These are phyloP conservation scores for Hortiboletus campestris DNA, from an alignment of 768 basidiomycete species.

Conservation along the genomic window DNA sequence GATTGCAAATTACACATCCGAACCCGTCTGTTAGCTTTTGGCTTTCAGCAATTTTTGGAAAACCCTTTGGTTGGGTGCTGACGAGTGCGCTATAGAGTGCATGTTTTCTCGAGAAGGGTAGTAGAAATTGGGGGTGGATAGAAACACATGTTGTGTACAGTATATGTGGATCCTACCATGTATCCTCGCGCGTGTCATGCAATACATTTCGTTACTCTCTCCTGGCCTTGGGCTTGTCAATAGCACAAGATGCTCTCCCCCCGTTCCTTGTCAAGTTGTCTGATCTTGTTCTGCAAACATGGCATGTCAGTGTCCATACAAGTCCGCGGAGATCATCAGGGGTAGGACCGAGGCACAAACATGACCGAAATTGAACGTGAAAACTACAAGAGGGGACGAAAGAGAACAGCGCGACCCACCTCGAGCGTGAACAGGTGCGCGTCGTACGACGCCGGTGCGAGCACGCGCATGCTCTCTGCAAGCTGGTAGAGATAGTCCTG, in stretches of 20 bases:
- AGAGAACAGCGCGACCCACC: constrained; percentile 36
- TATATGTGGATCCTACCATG: no score
- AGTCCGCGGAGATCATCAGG: not conserved
- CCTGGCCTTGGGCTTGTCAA: not conserved
- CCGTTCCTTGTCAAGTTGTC: constrained; percentile 9
- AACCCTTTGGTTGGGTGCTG: constrained; percentile 11
- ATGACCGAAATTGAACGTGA: no score
- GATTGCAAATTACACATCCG: constrained; percentile 98
- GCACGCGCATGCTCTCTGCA: constrained; percentile 61
- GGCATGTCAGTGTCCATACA: not conserved
- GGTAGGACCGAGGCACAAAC: not conserved
- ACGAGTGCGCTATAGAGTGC: no score
- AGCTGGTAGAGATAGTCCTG: constrained; percentile 88
- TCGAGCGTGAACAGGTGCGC: constrained; percentile 76
- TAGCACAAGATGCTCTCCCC: constrained; percentile 1
- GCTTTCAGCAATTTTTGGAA: constrained; percentile 91
- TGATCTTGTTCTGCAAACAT: constrained; percentile 7
- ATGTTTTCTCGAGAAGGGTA: no score
- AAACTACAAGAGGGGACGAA: not conserved
- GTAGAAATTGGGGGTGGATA: no score
- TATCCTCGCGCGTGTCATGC: no score
- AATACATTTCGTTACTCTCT: no score
- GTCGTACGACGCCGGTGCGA: constrained; percentile 73
- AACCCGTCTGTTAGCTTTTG: constrained; percentile 86
- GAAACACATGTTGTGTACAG: no score